A percentile compares a stretch with the other conserved stretches of the same genome.
These are phyloP conservation scores for Talaromyces sp. DNA, from an alignment of 2,329 filamentous ascomycete genomes.

Conservation along the genomic window DNA sequence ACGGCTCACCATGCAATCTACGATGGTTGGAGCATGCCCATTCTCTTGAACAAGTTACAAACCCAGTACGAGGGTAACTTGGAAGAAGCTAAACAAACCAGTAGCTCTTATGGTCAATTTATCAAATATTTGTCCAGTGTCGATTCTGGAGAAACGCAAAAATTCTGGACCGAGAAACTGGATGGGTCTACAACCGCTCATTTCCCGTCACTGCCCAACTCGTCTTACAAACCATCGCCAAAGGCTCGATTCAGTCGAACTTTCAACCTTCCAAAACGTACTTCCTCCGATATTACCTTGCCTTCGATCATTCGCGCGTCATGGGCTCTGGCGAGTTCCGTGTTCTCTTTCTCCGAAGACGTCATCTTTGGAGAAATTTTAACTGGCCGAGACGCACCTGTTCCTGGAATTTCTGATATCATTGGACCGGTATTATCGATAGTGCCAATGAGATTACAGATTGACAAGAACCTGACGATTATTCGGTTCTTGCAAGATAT, in stretches of 20 bases:
- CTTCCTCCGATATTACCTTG: constrained; percentile 13
- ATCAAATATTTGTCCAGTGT: constrained; percentile 11
- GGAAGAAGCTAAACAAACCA: not conserved
- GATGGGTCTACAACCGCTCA: constrained; percentile 7
- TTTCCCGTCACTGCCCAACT: constrained; percentile 11
- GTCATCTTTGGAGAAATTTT: constrained; percentile 39
- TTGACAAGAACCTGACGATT: constrained; percentile 27
- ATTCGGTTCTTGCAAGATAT: constrained; percentile 47
- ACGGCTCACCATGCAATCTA: constrained; percentile 41
- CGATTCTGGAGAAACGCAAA: constrained; percentile 16
- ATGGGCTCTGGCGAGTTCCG: constrained; percentile 34
- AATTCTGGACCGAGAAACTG: constrained; percentile 15
- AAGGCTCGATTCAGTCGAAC: constrained; percentile 6
- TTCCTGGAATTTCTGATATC: constrained; percentile 32
- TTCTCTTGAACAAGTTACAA: constrained; percentile 14
- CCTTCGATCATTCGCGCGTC: constrained; percentile 34
- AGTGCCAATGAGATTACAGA: constrained; percentile 32
- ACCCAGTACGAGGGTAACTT: constrained; percentile 5
- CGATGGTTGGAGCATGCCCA: constrained; percentile 29
- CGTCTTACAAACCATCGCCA: constrained; percentile 9
- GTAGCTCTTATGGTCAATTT: constrained; percentile 7
- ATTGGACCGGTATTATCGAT: constrained; percentile 37
- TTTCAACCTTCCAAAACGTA: constrained; percentile 2
- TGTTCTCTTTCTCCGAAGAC: constrained; percentile 33
- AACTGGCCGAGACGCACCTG: constrained; percentile 31